These are phyloP conservation scores for Aspergillus pseudoglaucus DNA, from an alignment of 2,329 filamentous ascomycete species.

Conservation along the genomic window DNA sequence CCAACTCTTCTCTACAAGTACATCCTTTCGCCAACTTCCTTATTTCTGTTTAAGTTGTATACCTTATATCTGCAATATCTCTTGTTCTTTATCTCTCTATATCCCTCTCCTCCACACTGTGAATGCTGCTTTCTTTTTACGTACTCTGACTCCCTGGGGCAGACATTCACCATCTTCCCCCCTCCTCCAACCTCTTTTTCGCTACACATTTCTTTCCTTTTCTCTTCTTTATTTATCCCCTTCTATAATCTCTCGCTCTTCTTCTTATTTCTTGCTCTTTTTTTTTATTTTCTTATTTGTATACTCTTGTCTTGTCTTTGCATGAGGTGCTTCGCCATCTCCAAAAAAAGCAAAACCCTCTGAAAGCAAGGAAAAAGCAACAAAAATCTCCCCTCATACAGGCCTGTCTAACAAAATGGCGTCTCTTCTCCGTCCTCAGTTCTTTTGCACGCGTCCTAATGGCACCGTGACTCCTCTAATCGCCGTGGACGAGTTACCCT, in stretches of 20 bases:
- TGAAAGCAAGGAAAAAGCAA: neutral
- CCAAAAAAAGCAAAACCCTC: neutral
- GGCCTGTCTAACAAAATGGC: constrained; percentile 12
- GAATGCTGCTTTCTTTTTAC: neutral
- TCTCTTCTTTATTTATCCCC: constrained; percentile 3
- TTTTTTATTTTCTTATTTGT: neutral
- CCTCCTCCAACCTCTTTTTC: constrained; percentile 5
- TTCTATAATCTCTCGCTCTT: neutral
- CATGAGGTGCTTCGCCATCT: neutral
- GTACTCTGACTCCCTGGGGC: neutral
- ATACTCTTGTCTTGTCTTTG: neutral
- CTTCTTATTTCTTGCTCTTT: neutral
- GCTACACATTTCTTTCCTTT: constrained; percentile 5
- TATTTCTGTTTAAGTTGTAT: neutral
- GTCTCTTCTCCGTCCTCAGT: constrained; percentile 29
- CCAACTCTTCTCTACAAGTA: too few species aligned
- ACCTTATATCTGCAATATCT: neutral
- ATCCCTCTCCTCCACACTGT: neutral
- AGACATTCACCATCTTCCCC: constrained; percentile 2
- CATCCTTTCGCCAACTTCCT: too few species aligned
- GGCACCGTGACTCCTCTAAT: constrained; percentile 38
- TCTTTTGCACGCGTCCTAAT: constrained; percentile 38
- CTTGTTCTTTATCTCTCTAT: neutral
- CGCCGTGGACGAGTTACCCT: constrained; percentile 41
- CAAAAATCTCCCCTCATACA: neutral